Percentiles rank a stretch among this genome's conserved stretches.
These are phyloP conservation scores for Beta corolliflora DNA, from an alignment of 179 eudicot genomes.

Conservation along the genomic window DNA sequence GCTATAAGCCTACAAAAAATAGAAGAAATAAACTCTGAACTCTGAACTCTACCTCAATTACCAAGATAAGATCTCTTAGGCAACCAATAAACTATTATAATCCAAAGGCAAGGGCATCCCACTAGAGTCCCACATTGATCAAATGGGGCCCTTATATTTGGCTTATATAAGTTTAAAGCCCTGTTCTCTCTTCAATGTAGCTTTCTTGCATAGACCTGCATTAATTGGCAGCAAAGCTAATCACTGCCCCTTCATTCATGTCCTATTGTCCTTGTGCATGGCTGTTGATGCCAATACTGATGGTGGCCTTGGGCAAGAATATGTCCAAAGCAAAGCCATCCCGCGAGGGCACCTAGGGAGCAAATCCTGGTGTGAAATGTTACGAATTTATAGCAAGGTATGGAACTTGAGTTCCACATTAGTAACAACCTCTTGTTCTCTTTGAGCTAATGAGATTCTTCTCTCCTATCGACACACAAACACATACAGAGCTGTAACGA, in stretches of 20 bases:
- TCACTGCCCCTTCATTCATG: not conserved
- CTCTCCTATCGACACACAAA: no score
- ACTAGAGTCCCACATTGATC: not conserved
- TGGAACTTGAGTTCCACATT: no score
- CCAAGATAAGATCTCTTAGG: not conserved
- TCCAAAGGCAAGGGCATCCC: not conserved
- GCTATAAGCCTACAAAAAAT: not conserved
- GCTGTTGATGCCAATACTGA: not conserved
- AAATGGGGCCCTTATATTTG: not conserved
- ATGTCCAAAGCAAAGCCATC: not conserved
- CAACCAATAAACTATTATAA: not conserved
- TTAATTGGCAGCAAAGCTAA: not conserved
- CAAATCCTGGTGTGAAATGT: not conserved
- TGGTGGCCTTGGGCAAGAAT: not conserved
- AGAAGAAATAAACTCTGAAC: not conserved
- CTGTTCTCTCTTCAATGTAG: not conserved
- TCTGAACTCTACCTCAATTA: slow-evolving; percentile 1
- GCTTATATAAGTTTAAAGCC: not conserved
- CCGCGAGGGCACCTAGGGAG: not conserved
- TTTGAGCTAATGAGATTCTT: no score
- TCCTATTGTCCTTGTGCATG: not conserved
- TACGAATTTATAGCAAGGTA: not conserved
- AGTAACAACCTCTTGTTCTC: no score
- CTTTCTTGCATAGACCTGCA: not conserved
- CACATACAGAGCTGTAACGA: no score